A percentile compares a stretch with the other conserved stretches of the same genome.
These are phyloP conservation scores for Glycyrrhiza uralensis DNA, from an alignment of 306 rosid species.

Conservation along the genomic window DNA sequence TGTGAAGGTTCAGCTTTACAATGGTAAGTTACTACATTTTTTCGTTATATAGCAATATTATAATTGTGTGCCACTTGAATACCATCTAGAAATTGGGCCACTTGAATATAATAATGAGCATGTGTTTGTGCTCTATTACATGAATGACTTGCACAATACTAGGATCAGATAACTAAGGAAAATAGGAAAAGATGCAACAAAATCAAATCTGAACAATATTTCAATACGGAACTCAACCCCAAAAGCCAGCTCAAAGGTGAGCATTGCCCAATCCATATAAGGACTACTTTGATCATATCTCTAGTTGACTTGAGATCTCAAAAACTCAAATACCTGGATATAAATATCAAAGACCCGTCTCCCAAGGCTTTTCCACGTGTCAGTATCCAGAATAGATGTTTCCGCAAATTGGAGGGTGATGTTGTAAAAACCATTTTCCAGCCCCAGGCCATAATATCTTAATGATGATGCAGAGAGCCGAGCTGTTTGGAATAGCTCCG, in stretches of 20 bases:
- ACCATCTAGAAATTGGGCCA: no score
- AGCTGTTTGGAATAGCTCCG: conserved; percentile 65
- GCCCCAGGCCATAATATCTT: conserved; percentile 76
- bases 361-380: conserved; percentile 64
- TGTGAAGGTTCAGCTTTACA: neutral
- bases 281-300: neutral
- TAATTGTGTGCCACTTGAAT: no score
- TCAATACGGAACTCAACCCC: neutral
- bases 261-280: neutral
- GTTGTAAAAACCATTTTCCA: conserved; percentile 62
- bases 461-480: conserved; percentile 76
- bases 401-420: conserved; percentile 69
- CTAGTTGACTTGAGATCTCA: neutral
- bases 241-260: neutral
- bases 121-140: no score
- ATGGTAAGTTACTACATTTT: neutral
- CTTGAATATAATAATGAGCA: no score
- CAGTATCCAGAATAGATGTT: conserved; percentile 34
- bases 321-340: conserved; percentile 52
- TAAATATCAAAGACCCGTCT: conserved; percentile 70
- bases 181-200: neutral
- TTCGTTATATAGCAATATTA: no score
- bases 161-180: neutral
- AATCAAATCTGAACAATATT: neutral
- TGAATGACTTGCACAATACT: no score